phyloP scores from a whole-genome alignment of 371 early-diverging fungal genomes.

The Zancudomyces culisetae region DNA sequence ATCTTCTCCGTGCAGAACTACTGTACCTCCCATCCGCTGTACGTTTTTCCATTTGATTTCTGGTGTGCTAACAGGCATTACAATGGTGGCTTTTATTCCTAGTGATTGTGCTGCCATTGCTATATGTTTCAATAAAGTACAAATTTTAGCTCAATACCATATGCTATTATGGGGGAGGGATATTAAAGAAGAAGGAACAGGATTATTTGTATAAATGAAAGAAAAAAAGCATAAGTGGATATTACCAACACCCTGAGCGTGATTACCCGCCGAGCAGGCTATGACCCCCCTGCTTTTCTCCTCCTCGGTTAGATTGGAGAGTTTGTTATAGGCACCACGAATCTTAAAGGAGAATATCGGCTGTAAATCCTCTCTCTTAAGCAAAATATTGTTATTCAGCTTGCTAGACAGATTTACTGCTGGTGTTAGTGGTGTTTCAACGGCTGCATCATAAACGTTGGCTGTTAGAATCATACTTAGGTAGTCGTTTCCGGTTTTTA shows the following conservation, averaged over 20 bases:
- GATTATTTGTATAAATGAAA: too few relatives aligned
- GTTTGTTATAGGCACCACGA: constrained; percentile 87
- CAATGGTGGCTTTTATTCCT: constrained; percentile 83
- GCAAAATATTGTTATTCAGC: constrained; percentile 36
- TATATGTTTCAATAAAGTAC: too few relatives aligned
- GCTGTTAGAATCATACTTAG: constrained; percentile 75
- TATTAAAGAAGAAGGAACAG: too few relatives aligned
- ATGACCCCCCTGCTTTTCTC: constrained; percentile 75
- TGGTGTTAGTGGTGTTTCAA: constrained; percentile 71
- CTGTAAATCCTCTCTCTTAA: constrained; percentile 92
- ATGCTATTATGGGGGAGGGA: too few relatives aligned
- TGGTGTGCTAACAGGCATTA: constrained; percentile 70
- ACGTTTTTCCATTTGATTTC: constrained; percentile 77
- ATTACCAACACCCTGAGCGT: constrained; percentile 89
- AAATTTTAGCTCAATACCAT: too few relatives aligned
- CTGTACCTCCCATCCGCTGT: constrained; percentile 71
- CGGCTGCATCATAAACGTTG: constrained; percentile 73
- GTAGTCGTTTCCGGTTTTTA: constrained; percentile 38
- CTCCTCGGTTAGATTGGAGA: constrained; percentile 51
- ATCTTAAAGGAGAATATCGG: constrained; percentile 95
- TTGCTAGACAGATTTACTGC: constrained; percentile 65
- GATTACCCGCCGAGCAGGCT: constrained; percentile 92
- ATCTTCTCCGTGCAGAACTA: constrained; percentile 70
- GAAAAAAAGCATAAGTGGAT: too few relatives aligned
- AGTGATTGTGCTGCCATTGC: constrained; percentile 79